phyloP scores from a whole-genome alignment of 495 filamentous ascomycete species.

The Neurospora africana region DNA sequence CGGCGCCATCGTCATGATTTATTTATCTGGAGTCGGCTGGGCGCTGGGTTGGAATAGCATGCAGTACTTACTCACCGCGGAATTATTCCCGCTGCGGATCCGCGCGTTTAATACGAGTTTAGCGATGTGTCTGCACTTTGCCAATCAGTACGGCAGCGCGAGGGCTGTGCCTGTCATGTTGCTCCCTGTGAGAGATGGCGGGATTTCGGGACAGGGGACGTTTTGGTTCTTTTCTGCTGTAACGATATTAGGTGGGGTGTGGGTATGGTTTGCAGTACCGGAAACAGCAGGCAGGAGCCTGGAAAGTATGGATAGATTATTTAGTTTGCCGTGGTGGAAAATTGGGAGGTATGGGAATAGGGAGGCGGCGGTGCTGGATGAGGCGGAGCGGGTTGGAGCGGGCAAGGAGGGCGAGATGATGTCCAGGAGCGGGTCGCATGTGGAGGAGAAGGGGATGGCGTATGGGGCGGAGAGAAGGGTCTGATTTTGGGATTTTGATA shows the following conservation, averaged over 20 bases:
- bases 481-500: neutral
- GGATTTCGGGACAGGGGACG: slow-evolving; percentile 40
- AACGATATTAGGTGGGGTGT: slow-evolving; percentile 45
- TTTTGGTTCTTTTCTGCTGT: slow-evolving; percentile 60
- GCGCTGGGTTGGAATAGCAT: slow-evolving; percentile 66
- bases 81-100: slow-evolving; percentile 59
- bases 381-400: slow-evolving; percentile 18
- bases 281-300: slow-evolving; percentile 56
- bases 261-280: slow-evolving; percentile 54
- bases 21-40: slow-evolving; percentile 56
- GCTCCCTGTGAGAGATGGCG: slow-evolving; percentile 29
- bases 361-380: slow-evolving; percentile 43
- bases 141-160: slow-evolving; percentile 62
- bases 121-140: slow-evolving; percentile 54
- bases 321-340: slow-evolving; percentile 54
- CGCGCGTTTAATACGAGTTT: slow-evolving; percentile 40
- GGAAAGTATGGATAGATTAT: slow-evolving; percentile 58
- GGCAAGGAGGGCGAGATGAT: slow-evolving; percentile 8
- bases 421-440: slow-evolving; percentile 1
- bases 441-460: neutral
- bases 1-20: slow-evolving; percentile 57
- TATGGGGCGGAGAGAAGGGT: neutral
- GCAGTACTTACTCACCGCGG: slow-evolving; percentile 66
- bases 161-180: slow-evolving; percentile 49
- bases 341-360: slow-evolving; percentile 50